Evolutionary conservation across 345 rosid species (phyloP).

Genomic region (Hibiscus trionum): DNA sequence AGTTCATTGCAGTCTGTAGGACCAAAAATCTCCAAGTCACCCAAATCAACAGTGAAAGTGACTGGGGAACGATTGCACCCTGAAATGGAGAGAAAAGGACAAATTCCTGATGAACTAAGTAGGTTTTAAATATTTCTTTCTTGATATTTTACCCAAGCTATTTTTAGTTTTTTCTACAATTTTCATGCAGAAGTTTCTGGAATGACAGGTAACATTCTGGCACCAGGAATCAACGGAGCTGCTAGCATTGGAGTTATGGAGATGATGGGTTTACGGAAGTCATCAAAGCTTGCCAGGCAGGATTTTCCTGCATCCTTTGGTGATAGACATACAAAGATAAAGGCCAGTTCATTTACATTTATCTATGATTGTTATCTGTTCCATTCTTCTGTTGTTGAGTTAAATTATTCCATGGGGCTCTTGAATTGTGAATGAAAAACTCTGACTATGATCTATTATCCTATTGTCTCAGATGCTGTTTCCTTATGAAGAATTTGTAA

Average conservation of each 20-base stretch:
- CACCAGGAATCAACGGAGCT: conserved; percentile 31
- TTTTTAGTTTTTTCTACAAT: conserved; percentile 9
- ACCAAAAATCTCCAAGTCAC: conserved; percentile 22
- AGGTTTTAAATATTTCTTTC: conserved; percentile 16
- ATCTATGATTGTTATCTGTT: not conserved
- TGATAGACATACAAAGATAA: conserved; percentile 34
- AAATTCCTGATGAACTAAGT: conserved; percentile 32
- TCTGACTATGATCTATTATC: conserved; percentile 1
- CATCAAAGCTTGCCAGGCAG: conserved; percentile 35
- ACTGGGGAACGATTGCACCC: conserved; percentile 29
- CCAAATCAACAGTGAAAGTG: conserved; percentile 24
- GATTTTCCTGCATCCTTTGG: conserved; percentile 21
- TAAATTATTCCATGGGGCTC: conserved; percentile 1
- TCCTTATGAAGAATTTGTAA: conserved; percentile 72
- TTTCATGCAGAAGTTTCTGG: conserved; percentile 32
- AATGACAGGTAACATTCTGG: conserved; percentile 16
- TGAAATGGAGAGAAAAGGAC: conserved; percentile 37
- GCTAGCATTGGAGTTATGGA: conserved; percentile 40
- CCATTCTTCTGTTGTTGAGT: not conserved
- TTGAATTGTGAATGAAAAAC: not conserved
- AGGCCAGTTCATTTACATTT: conserved; percentile 34
- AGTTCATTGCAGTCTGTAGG: conserved; percentile 22
- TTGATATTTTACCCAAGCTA: not conserved
- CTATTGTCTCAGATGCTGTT: conserved; percentile 43
- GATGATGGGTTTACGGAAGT: conserved; percentile 52